Evolutionary conservation across 2,329 filamentous ascomycete genomes (phyloP).

Genomic region (Sporothrix pseudoabietina): DNA sequence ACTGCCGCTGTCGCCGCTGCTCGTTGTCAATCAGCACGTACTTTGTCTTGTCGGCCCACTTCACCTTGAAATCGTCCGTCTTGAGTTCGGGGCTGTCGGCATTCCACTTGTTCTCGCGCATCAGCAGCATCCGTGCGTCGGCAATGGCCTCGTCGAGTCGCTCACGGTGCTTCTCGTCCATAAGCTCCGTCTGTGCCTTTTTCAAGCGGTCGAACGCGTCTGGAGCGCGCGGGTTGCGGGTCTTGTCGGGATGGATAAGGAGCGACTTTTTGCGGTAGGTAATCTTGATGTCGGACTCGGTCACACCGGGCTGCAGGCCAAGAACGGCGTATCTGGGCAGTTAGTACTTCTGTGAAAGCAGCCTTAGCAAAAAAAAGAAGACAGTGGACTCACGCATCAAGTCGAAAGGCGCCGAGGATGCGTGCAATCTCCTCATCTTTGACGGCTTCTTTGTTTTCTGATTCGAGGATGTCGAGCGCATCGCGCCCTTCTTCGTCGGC

Average conservation of each 20-base stretch:
- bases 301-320: conserved; percentile 90
- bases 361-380: too few relatives aligned
- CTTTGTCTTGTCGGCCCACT: conserved; percentile 89
- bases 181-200: conserved; percentile 86
- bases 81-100: conserved; percentile 85
- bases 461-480: conserved; percentile 77
- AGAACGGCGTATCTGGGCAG: conserved; percentile 78
- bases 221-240: conserved; percentile 82
- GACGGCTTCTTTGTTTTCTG: conserved; percentile 85
- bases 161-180: conserved; percentile 90
- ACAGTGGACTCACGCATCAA: conserved; percentile 54
- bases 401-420: conserved; percentile 85
- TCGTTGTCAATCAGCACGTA: conserved; percentile 93
- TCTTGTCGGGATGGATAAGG: conserved; percentile 98
- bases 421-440: conserved; percentile 98
- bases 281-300: conserved; percentile 93
- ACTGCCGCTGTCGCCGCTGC: conserved; percentile 76
- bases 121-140: conserved; percentile 90
- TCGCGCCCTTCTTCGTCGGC: conserved; percentile 50
- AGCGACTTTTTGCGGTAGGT: conserved; percentile 97
- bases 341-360: background rate
- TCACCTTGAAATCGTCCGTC: conserved; percentile 76
- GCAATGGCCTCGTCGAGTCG: conserved; percentile 92
- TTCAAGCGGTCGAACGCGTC: conserved; percentile 97
- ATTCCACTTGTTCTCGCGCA: conserved; percentile 92